phyloP scores from a whole-genome alignment of 2,329 filamentous ascomycete genomes.

The Coccinonectria pachysandricola region DNA sequence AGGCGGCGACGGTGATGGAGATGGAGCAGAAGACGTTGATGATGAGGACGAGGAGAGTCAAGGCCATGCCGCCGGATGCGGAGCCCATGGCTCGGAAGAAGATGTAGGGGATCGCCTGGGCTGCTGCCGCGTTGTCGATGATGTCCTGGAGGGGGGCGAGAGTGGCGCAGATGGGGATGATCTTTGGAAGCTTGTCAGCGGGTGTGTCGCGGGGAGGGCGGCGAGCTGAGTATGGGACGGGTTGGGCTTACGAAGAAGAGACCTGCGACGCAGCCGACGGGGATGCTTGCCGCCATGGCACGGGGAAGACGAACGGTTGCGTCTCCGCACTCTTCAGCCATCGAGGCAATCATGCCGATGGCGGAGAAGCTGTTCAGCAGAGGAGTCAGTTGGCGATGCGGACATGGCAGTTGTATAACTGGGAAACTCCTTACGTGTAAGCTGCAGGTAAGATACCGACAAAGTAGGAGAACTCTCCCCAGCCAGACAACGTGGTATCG shows the following conservation, averaged over 20 bases:
- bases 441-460: slow-evolving; percentile 36
- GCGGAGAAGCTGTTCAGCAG: slow-evolving; percentile 29
- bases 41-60: slow-evolving; percentile 63
- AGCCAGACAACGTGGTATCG: slow-evolving; percentile 55
- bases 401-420: too few species aligned
- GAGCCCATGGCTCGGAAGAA: slow-evolving; percentile 66
- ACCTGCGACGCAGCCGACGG: slow-evolving; percentile 52
- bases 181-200: slow-evolving; percentile 49
- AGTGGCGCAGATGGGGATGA: slow-evolving; percentile 65
- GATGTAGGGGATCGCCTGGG: slow-evolving; percentile 61
- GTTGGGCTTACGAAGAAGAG: slow-evolving; percentile 57
- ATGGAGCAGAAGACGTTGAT: slow-evolving; percentile 66
- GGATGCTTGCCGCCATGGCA: slow-evolving; percentile 55
- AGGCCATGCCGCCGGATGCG: slow-evolving; percentile 57
- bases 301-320: slow-evolving; percentile 48
- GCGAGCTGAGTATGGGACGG: slow-evolving; percentile 60
- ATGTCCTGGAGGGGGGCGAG: slow-evolving; percentile 54
- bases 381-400: too few species aligned
- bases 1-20: slow-evolving; percentile 61
- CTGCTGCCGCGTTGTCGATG: slow-evolving; percentile 53
- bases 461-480: slow-evolving; percentile 52
- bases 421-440: too few species aligned
- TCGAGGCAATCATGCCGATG: slow-evolving; percentile 39
- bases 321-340: slow-evolving; percentile 48
- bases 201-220: slow-evolving; percentile 46